phyloP scores from a whole-genome alignment of 768 basidiomycete species.

The Lentinula boryana region DNA sequence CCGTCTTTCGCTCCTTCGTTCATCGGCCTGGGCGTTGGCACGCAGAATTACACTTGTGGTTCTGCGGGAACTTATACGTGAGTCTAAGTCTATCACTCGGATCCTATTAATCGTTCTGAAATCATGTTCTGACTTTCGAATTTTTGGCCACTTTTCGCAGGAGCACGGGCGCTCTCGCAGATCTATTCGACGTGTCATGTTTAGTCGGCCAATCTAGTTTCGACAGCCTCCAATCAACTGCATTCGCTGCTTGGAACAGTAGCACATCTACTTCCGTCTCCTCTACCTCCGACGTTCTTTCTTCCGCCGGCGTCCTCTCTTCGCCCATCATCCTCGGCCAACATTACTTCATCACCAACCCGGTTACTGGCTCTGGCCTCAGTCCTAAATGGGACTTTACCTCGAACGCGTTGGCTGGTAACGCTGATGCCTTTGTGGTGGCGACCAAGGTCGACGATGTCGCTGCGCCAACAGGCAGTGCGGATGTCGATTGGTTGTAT shows the following conservation, averaged over 20 bases:
- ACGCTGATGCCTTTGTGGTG: constrained; percentile 40
- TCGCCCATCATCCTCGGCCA: constrained; percentile 25
- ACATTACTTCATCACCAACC: constrained; percentile 53
- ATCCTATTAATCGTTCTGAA: background rate
- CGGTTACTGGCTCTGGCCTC: constrained; percentile 31
- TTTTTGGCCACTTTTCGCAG: constrained; percentile 18
- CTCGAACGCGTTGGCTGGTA: constrained; percentile 29
- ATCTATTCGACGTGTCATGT: constrained; percentile 53
- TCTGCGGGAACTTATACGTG: constrained; percentile 40
- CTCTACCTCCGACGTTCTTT: constrained; percentile 8
- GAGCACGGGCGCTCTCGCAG: constrained; percentile 41
- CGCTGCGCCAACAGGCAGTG: constrained; percentile 30
- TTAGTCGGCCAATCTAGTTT: constrained; percentile 25
- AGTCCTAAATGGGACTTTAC: constrained; percentile 57
- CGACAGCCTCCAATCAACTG: constrained; percentile 9
- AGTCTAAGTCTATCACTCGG: constrained; percentile 10
- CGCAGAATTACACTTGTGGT: constrained; percentile 52
- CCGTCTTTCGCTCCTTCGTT: constrained; percentile 29
- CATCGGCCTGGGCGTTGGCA: constrained; percentile 42
- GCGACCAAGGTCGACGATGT: constrained; percentile 36
- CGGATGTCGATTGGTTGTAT: constrained; percentile 53
- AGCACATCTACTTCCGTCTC: background rate
- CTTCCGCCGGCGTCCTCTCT: constrained; percentile 1
- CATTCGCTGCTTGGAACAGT: constrained; percentile 15
- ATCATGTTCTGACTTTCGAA: background rate